Conservation (phyloP, 805 yeast genomes). For the Schwanniomyces sp. region DNA sequence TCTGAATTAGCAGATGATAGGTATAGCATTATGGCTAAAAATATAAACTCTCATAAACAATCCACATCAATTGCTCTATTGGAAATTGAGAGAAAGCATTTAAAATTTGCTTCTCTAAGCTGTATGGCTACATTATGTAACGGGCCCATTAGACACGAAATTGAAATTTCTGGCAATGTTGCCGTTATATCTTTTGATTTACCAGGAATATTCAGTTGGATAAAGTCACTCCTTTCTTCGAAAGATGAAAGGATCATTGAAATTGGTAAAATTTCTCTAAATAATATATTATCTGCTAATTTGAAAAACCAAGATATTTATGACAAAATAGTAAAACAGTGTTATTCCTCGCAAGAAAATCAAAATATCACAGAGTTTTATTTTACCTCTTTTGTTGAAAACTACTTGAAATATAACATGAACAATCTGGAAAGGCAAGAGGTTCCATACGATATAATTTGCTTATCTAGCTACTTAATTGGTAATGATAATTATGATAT, state of each 20-base stretch:
- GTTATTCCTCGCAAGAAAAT: slow-evolving; percentile 57
- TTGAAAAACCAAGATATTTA: slow-evolving; percentile 51
- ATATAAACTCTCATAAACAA: slow-evolving; percentile 37
- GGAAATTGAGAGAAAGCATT: slow-evolving; percentile 72
- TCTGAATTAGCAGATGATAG: slow-evolving; percentile 62
- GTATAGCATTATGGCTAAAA: slow-evolving; percentile 55
- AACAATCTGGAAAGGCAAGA: slow-evolving; percentile 33
- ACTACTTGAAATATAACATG: slow-evolving; percentile 38
- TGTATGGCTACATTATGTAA: slow-evolving; percentile 82
- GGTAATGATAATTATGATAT: slow-evolving; percentile 72
- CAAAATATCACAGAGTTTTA: slow-evolving; percentile 62
- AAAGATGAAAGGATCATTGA: slow-evolving; percentile 56
- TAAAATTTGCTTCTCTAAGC: slow-evolving; percentile 71
- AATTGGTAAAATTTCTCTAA: slow-evolving; percentile 70
- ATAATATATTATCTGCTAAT: slow-evolving; percentile 64
- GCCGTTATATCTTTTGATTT: slow-evolving; percentile 70
- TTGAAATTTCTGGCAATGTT: slow-evolving; percentile 46
- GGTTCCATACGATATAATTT: slow-evolving; percentile 64
- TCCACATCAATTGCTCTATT: slow-evolving; percentile 65
- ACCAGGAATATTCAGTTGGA: slow-evolving; percentile 71
- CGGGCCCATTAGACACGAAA: slow-evolving; percentile 61
- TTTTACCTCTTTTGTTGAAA: slow-evolving; percentile 68
- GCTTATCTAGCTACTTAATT: slow-evolving; percentile 74
- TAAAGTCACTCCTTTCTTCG: slow-evolving; percentile 66
- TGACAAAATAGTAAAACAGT: slow-evolving; percentile 64